A percentile compares a stretch with the other conserved stretches of the same genome.
Evolutionary conservation across 176 grass and related monocot species (phyloP).

Genomic region (Oropetium thomaeum): DNA sequence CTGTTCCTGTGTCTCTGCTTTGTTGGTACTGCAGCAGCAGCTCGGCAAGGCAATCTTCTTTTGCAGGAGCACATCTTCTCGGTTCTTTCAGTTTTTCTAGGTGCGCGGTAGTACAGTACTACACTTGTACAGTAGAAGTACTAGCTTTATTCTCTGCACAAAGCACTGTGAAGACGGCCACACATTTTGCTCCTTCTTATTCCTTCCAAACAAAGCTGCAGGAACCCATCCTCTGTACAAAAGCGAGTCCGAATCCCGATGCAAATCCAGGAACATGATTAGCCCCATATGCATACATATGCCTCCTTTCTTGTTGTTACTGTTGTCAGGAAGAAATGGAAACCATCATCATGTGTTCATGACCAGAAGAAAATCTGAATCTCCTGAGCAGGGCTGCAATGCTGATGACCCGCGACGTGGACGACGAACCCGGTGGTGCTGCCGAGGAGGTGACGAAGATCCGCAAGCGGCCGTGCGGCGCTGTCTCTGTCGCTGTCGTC

Average conservation of each 20-base stretch:
- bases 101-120: no score
- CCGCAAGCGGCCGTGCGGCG: constrained; percentile 48
- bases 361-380: background rate
- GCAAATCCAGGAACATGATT: no score
- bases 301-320: background rate
- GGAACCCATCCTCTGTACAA: no score
- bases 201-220: no score
- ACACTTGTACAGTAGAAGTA: no score
- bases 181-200: no score
- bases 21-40: constrained; percentile 4
- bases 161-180: no score
- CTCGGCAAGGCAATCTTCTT: background rate
- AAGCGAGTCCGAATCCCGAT: no score
- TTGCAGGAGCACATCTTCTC: background rate
- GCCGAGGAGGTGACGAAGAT: background rate
- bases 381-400: constrained; percentile 32
- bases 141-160: no score
- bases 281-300: no score
- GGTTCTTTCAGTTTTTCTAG: background rate
- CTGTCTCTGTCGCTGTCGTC: no score
- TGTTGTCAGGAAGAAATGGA: constrained; percentile 1
- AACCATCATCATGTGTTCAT: background rate
- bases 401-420: constrained; percentile 25
- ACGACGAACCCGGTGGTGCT: background rate
- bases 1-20: background rate